Evolutionary conservation across 2,329 filamentous ascomycete species (phyloP), one percentile per base, ranked within the genome.

Genomic region (Calonectria henricotiae): DNA sequence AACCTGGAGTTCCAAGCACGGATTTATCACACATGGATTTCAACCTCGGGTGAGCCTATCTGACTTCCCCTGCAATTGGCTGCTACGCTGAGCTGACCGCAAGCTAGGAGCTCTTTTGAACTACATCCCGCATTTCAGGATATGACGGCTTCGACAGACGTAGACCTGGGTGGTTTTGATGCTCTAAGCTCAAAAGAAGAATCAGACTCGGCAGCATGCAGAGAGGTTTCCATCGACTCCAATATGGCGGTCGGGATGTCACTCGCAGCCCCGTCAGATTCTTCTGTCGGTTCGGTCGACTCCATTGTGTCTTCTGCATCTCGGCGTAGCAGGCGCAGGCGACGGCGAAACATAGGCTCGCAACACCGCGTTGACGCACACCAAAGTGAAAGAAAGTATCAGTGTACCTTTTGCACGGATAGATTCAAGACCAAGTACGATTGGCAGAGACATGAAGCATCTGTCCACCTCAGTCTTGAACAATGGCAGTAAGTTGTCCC

Each of bases 401-500:
- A 71, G 43, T 71, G 69, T 6, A 71, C 69, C 1, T 71, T 71
- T 12, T 71, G 69, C 27, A 69, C 66, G 3, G 69, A 71, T 30
- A 23, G 61, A 9, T 71, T 69, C 41, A 71, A 71, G 25, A 71
- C 67, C 2, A 71, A 71, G 15, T 62, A 71, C 23, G 70, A 71
- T 32, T 71, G 70, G 70, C 67, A 67, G 4, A 63, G 70, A 1
- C 70, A 71, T 23, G 70, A 71, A 27, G 69, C 67, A 0, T 64
- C 62, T 9, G 27, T 65, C 13, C 67, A 69, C 43, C 35, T 69
- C 4, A 69, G 67, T 41, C 67, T 69, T 15, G 67, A 65, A 9
- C 61, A 62, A 39, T 69, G 67, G 67, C 35, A 65, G 67, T 68
- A 35, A 27, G 67, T 61, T 20, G 1, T 23, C n/a, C 17, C 2